Conservation (phyloP, 805 yeast genomes). For the Pichia kluyveri region DNA sequence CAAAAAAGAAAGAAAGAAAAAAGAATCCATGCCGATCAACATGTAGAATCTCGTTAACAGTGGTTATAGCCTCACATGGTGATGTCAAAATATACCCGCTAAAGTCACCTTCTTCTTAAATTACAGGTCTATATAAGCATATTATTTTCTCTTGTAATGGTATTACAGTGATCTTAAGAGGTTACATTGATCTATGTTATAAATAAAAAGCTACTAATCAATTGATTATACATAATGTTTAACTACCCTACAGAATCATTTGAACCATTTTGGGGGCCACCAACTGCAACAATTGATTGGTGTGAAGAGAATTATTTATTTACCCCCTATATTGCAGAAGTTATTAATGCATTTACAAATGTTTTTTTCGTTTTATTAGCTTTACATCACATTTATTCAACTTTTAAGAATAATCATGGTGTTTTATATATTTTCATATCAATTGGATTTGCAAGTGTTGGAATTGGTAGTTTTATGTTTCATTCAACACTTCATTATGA, state of each 20-base stretch:
- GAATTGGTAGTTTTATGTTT: conserved; percentile 89
- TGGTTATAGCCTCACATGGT: too few relatives aligned
- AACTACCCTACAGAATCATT: conserved; percentile 6
- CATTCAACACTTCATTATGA: conserved; percentile 92
- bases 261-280: conserved; percentile 54
- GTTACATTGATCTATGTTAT: too few relatives aligned
- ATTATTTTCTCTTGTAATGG: too few relatives aligned
- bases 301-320: conserved; percentile 96
- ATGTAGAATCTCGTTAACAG: too few relatives aligned
- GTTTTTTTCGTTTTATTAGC: conserved; percentile 26
- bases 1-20: too few relatives aligned
- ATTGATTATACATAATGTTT: not conserved
- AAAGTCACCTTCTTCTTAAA: too few relatives aligned
- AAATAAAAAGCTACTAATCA: too few relatives aligned
- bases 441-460: conserved; percentile 79
- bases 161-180: too few relatives aligned
- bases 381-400: conserved; percentile 38
- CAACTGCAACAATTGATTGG: conserved; percentile 97
- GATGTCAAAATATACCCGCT: too few relatives aligned
- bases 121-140: too few relatives aligned
- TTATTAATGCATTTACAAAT: conserved; percentile 80
- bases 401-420: conserved; percentile 54
- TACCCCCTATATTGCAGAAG: conserved; percentile 79
- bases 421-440: conserved; percentile 61
- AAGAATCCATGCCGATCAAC: too few relatives aligned